Percentiles rank a stretch among this genome's conserved stretches.
These are phyloP conservation scores for Arbutus unedo DNA, from an alignment of 148 eudicot species.

Conservation along the genomic window DNA sequence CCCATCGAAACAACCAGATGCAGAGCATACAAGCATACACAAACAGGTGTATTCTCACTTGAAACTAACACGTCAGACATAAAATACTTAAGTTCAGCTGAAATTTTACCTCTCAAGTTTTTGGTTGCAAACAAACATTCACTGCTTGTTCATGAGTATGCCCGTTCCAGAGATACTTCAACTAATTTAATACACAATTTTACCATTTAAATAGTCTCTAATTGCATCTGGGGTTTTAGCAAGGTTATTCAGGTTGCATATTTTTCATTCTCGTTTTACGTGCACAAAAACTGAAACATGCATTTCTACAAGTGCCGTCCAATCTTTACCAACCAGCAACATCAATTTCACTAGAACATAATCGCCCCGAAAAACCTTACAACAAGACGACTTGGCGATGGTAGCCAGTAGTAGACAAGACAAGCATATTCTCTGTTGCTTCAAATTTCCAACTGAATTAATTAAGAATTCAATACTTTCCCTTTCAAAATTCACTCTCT, in stretches of 20 bases:
- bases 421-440: not conserved
- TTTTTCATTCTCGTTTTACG: not conserved
- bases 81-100: not conserved
- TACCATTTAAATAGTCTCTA: not conserved
- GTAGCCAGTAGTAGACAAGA: not conserved
- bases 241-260: not conserved
- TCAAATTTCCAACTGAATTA: not conserved
- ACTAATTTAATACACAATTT: too few relatives aligned
- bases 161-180: not conserved
- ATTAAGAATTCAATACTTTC: not conserved
- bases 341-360: not conserved
- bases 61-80: not conserved
- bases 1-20: not conserved
- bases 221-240: not conserved
- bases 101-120: not conserved
- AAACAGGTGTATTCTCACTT: not conserved
- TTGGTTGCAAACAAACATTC: not conserved
- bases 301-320: not conserved
- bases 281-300: not conserved
- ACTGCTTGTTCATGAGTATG: not conserved
- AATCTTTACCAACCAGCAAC: not conserved
- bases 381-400: not conserved
- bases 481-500: not conserved
- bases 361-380: too few relatives aligned
- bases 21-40: not conserved